Evolutionary conservation across 805 yeast species (phyloP), one percentile per base, ranked within the genome.

Genomic region (Isabelozyma pseudorhagii): DNA sequence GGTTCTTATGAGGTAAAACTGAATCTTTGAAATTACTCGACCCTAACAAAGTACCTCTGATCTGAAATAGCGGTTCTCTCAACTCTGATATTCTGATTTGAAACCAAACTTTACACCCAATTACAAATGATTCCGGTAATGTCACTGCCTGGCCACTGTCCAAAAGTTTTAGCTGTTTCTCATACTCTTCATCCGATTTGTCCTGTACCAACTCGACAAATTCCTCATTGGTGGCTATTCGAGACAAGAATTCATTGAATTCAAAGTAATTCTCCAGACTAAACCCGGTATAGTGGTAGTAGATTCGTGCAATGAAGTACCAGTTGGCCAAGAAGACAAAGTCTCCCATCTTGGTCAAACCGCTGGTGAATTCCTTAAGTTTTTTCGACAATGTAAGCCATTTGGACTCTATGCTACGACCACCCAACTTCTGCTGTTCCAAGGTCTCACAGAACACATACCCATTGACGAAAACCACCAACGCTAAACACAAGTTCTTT

Each of bases 81-180:
- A 64, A 44, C 45, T 64, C 69, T n/a, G 62, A 51, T n/a, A 60
- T 44, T 40, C 68, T 49, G n/a, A 66, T 46, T 46, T 63, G 62
- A n/a, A 62, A 52, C 71, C 70, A 66, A 40, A 54, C 58, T 28
- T 56, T 51, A 2, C 61, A 54, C 5, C 62, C 46, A 8, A 59
- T 10, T 21, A 48, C 53, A 41, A 59, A 61, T 45, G 57, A 64
- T 13, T 42, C 45, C 11, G 25, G 14, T 13, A 14, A 8, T 15
- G 14, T 13, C 15, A 11, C 6, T 42, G 25, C 45, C 13, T 15
- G 18, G 36, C 25, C 25, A n/a, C 17, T 25, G 9, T n/a, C 10
- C 14, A 28, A 11, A 7, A 15, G 15, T 42, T 14, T 14, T 8
- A 25, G 13, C 11, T 28, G n/a, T 31, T 15, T n/a, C 5, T 25